A percentile compares a stretch with the other conserved stretches of the same genome.
These are phyloP conservation scores for Rhizopogon vesiculosus DNA, from an alignment of 768 basidiomycete genomes.

Conservation along the genomic window DNA sequence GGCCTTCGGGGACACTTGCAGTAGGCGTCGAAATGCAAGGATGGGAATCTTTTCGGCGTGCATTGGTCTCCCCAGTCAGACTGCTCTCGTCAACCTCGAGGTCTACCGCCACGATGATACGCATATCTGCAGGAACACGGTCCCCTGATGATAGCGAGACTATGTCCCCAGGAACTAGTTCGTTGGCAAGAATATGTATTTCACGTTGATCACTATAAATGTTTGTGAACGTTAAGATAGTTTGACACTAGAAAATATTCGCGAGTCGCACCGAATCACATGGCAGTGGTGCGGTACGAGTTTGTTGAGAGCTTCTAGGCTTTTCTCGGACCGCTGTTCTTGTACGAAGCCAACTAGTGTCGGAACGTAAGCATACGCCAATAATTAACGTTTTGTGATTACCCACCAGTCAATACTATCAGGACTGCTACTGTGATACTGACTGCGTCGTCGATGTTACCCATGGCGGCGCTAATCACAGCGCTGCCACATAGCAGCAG, in stretches of 20 bases:
- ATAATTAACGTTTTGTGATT: not conserved
- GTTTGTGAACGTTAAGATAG: not conserved
- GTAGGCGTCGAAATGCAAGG: constrained; percentile 36
- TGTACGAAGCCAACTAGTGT: constrained; percentile 85
- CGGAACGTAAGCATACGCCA: not conserved
- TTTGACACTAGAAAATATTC: not conserved
- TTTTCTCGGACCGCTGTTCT: constrained; percentile 91
- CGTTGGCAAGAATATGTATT: constrained; percentile 86
- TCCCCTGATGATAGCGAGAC: constrained; percentile 89
- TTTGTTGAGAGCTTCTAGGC: constrained; percentile 91
- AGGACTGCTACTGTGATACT: constrained; percentile 90
- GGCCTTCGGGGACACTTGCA: constrained; percentile 7
- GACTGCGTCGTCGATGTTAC: constrained; percentile 92
- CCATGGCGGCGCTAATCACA: constrained; percentile 83
- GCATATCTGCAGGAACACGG: constrained; percentile 90
- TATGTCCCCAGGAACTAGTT: constrained; percentile 94
- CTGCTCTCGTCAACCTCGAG: constrained; percentile 96
- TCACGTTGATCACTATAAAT: constrained; percentile 43
- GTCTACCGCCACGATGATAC: constrained; percentile 75
- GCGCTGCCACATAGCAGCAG: constrained; percentile 89
- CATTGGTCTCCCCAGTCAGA: constrained; percentile 87
- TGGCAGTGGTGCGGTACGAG: constrained; percentile 97
- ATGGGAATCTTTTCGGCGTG: constrained; percentile 62
- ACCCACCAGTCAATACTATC: constrained; percentile 87
- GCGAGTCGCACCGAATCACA: constrained; percentile 53